A percentile compares a stretch with the other conserved stretches of the same genome.
phyloP scores from a whole-genome alignment of 768 basidiomycete genomes.

The Hygrocybe coccinea region DNA sequence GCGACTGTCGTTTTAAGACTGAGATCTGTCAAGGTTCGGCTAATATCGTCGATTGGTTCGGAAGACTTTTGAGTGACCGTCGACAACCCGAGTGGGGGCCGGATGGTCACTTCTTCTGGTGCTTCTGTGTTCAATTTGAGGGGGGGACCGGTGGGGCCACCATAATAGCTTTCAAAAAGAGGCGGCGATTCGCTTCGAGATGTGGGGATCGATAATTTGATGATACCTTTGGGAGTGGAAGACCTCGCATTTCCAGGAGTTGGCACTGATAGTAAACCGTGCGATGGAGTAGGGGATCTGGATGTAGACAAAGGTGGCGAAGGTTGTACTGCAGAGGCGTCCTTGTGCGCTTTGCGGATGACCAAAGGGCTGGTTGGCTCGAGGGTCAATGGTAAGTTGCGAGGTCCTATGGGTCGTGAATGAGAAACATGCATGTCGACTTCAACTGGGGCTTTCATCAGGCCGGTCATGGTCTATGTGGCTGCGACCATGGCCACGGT shows the following conservation, averaged over 20 bases:
- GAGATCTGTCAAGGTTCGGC: slow-evolving; percentile 35
- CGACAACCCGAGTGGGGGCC: slow-evolving; percentile 27
- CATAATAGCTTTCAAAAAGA: slow-evolving; percentile 38
- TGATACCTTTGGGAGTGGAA: slow-evolving; percentile 28
- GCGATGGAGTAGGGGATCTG: slow-evolving; percentile 30
- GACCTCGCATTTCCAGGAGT: slow-evolving; percentile 21
- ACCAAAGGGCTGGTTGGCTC: slow-evolving; percentile 23
- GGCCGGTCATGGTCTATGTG: background rate
- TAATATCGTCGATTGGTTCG: slow-evolving; percentile 37
- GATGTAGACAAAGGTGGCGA: slow-evolving; percentile 9
- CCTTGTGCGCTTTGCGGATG: slow-evolving; percentile 26
- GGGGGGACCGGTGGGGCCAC: slow-evolving; percentile 30
- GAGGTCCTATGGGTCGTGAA: slow-evolving; percentile 35
- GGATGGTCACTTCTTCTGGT: slow-evolving; percentile 38
- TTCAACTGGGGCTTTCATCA: background rate
- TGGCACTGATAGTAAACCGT: slow-evolving; percentile 26
- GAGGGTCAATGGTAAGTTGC: slow-evolving; percentile 9
- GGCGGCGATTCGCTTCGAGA: slow-evolving; percentile 25
- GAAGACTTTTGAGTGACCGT: slow-evolving; percentile 24
- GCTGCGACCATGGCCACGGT: background rate
- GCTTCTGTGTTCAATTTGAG: slow-evolving; percentile 18
- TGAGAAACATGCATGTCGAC: slow-evolving; percentile 26
- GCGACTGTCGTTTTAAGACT: slow-evolving; percentile 26
- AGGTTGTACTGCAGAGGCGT: slow-evolving; percentile 13
- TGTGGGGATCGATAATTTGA: slow-evolving; percentile 29